Evolutionary conservation across 495 filamentous ascomycete species (phyloP).

Genomic region (Cudoniella acicularis): DNA sequence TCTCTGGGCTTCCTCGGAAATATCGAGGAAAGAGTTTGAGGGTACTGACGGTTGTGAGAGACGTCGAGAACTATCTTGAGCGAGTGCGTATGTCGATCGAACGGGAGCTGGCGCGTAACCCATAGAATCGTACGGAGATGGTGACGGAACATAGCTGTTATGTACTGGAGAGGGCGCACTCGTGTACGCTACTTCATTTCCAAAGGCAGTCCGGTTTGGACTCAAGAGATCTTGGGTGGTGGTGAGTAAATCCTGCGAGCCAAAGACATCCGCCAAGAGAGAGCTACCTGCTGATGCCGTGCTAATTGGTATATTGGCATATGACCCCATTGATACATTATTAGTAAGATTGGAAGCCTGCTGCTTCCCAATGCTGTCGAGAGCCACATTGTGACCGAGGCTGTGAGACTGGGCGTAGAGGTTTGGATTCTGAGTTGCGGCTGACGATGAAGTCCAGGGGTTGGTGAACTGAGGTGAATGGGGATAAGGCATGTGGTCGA

Average conservation of each 20-base stretch:
- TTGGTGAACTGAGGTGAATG: slow-evolving; percentile 85
- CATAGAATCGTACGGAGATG: slow-evolving; percentile 61
- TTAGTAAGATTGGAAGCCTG: slow-evolving; percentile 53
- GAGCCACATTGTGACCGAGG: slow-evolving; percentile 44
- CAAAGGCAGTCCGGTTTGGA: slow-evolving; percentile 47
- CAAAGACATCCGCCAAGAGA: slow-evolving; percentile 63
- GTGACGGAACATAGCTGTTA: slow-evolving; percentile 64
- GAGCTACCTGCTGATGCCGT: slow-evolving; percentile 70
- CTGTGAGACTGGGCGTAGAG: slow-evolving; percentile 52
- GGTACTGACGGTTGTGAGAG: slow-evolving; percentile 88
- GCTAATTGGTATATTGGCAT: slow-evolving; percentile 62
- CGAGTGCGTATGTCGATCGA: slow-evolving; percentile 53
- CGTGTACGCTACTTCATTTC: slow-evolving; percentile 42
- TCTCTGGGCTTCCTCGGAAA: slow-evolving; percentile 34
- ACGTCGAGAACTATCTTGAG: slow-evolving; percentile 62
- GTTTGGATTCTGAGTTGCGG: slow-evolving; percentile 54
- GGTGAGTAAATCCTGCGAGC: slow-evolving; percentile 66
- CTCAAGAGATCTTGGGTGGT: slow-evolving; percentile 70
- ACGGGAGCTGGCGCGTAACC: slow-evolving; percentile 62
- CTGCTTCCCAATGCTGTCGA: slow-evolving; percentile 51
- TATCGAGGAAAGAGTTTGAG: slow-evolving; percentile 44
- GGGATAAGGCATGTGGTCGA: slow-evolving; percentile 72
- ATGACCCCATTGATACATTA: slow-evolving; percentile 64
- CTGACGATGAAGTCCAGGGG: slow-evolving; percentile 72
- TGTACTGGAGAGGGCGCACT: slow-evolving; percentile 58